Evolutionary conservation across 179 eudicot species (phyloP), one percentile per base, ranked within the genome.

Genomic region (Nepenthes alata): DNA sequence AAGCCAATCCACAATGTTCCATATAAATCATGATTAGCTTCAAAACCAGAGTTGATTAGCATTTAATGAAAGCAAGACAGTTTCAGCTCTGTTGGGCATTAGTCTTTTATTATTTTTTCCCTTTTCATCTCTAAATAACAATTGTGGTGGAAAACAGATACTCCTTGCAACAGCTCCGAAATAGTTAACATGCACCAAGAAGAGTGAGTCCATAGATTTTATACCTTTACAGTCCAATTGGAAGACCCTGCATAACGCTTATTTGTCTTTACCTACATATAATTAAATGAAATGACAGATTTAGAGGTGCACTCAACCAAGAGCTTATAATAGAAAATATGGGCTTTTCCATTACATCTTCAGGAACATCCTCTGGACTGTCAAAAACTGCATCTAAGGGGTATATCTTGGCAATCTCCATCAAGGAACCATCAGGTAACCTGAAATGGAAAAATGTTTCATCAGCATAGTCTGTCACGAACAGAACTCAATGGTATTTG

Each of bases 181-280:
- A 14, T 34, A 37, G 35, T 54, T 12, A 38, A 16, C 14, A 37
- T 51, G 37, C 52, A 47, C 58, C 34, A 10, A n/a, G 11, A 51
- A 44, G n/a, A 37, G 11, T 37, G 9, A 5, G 15, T 53, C 63
- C 37, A n/a, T 44, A 36, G 13, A n/a, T 16, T 47, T 62, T 37
- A 45, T 79, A 91, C 98, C 95, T 72, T 77, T 25, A 91, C 98
- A 60, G 98, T 91, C 96, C 96, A 91, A 53, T 83, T 91, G 71
- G 79, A 60, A 49, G 95, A 83, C 41, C 96, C 98, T 2, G 98
- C 95, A 73, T 91, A 91, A 10, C 98, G 95, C 75, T 91, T 89
- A 58, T 91, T 91, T 56, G 86, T 44, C 81, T 89, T 89, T 52
- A 89, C 62, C 98, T 89, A 91, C 79, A 74, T 53, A 39, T 53